A percentile compares a stretch with the other conserved stretches of the same genome.
Evolutionary conservation across 352 stramenopile species (phyloP).

Genomic region (Pythium vanterpoolii): DNA sequence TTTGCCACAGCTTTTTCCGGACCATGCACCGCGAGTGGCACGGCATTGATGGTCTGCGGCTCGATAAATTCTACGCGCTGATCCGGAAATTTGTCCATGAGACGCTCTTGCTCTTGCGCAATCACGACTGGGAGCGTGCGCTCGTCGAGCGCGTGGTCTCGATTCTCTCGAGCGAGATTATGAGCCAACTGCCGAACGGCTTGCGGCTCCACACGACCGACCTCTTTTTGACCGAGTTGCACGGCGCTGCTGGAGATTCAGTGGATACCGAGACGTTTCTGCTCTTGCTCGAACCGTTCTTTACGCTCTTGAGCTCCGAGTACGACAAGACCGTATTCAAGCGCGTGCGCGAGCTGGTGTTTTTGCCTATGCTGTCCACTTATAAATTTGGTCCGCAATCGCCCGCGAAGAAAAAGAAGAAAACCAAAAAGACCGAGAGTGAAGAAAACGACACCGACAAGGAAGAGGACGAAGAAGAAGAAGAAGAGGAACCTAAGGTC

Average conservation of each 20-base stretch:
- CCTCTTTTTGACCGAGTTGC: conserved; percentile 67
- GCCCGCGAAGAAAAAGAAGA: conserved; percentile 29
- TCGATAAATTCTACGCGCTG: conserved; percentile 87
- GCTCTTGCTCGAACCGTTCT: conserved; percentile 77
- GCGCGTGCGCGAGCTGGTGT: conserved; percentile 72
- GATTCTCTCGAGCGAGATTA: conserved; percentile 63
- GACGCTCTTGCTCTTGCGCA: conserved; percentile 50
- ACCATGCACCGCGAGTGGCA: conserved; percentile 88
- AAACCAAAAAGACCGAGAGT: conserved; percentile 14
- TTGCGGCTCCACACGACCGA: conserved; percentile 77
- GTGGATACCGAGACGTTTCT: conserved; percentile 62
- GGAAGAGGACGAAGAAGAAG: conserved; percentile 52
- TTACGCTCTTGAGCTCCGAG: conserved; percentile 69
- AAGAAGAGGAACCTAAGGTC: conserved; percentile 50
- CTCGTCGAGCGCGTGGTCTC: conserved; percentile 52
- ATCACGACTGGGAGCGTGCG: conserved; percentile 50
- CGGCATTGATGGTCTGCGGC: conserved; percentile 73
- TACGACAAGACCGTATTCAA: conserved; percentile 83
- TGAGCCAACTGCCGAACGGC: conserved; percentile 78
- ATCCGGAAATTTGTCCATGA: conserved; percentile 81
- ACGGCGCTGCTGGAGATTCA: conserved; percentile 44
- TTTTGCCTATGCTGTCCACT: conserved; percentile 56
- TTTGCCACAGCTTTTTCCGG: conserved; percentile 79
- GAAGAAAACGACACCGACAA: conserved; percentile 32
- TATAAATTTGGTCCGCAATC: conserved; percentile 66